Base-by-base conservation (phyloP, 2,329 filamentous ascomycete genomes). In the Venturia carpophila region DNA sequence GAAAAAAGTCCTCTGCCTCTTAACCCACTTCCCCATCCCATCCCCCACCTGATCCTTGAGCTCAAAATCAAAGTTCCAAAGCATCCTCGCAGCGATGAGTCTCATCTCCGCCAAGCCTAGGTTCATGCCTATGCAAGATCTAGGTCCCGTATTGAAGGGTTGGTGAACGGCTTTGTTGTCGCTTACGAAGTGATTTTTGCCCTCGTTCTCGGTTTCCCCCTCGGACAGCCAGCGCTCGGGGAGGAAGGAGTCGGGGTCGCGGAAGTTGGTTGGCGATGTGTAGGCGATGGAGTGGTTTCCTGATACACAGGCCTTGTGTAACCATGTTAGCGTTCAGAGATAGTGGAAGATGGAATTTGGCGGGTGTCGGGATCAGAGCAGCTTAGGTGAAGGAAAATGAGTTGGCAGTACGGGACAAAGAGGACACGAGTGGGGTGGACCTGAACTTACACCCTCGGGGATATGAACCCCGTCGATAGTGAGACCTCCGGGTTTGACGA, bases 31-130 rank as follows among this genome's bases (percentile, higher is more conserved):
- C 27, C 45, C n/a, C 45, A n/a, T 47, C 45, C 45, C 7, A n/a
- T 65, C 41, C 60, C 64, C 27, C 56, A 6, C 19, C 2, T n/a
- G 41, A n/a, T 42, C 60, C 41, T 49, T 60, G 1, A 43, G 45
- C 15, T 47, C 43, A 47, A 66, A 19, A 34, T 66, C 64, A 45
- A 66, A 66, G 27, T 66, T 66, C 64, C 64, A 66, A 13, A 66
- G n/a, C 27, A 66, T 7, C 27, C 64, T 21, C 39, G 64, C 61
- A 43, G 64, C 39, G 27, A 66, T 49, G 5, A 65, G 17, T 39
- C 63, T 24, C 55, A 65, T 63, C 56, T 65, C 63, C 41, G 79
- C 72, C 58, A 72, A 72, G 15, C 74, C 74, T 69, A 76, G 69
- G 37, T 73, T 75, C 62, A 39, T 55, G 5, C 62, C 62, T 10